Percentiles rank a stretch among this genome's conserved stretches.
These are phyloP conservation scores for Marasmius sp. DNA, from an alignment of 1,284 basidiomycete genomes.

Conservation along the genomic window DNA sequence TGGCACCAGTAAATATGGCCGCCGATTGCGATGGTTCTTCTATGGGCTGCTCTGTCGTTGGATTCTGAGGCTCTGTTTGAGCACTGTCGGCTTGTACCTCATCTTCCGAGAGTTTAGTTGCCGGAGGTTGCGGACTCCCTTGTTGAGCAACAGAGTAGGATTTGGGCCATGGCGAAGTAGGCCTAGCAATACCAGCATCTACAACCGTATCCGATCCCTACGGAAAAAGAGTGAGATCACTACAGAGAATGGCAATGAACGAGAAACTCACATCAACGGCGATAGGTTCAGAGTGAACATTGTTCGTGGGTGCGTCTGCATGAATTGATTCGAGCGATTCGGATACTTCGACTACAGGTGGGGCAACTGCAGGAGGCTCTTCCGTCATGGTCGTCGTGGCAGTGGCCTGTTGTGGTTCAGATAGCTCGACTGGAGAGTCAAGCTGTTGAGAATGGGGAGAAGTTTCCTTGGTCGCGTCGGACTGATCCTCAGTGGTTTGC, in stretches of 20 bases:
- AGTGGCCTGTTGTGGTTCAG: background rate
- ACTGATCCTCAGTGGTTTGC: too few species aligned
- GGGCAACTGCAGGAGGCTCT: background rate
- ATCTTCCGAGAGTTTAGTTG: background rate
- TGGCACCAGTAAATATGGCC: too few species aligned
- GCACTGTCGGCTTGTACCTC: background rate
- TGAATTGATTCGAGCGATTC: too few species aligned
- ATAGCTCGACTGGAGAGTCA: background rate
- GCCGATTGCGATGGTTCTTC: too few species aligned
- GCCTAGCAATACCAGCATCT: slow-evolving; percentile 1
- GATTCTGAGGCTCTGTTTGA: background rate
- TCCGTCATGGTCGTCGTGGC: background rate
- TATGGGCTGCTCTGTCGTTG: background rate
- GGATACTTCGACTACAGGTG: background rate
- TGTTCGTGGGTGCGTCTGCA: too few species aligned
- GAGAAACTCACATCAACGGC: too few species aligned
- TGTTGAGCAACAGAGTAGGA: slow-evolving; percentile 27
- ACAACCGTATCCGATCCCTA: background rate
- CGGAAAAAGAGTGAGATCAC: background rate
- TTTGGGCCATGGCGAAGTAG: slow-evolving; percentile 24
- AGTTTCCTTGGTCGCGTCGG: background rate
- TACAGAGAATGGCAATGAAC: too few species aligned
- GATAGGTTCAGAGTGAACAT: too few species aligned
- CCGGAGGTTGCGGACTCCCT: slow-evolving; percentile 18
- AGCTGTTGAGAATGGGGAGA: background rate